Evolutionary conservation across 2,329 filamentous ascomycete genomes (phyloP).

Genomic region (Penicillium sp.): DNA sequence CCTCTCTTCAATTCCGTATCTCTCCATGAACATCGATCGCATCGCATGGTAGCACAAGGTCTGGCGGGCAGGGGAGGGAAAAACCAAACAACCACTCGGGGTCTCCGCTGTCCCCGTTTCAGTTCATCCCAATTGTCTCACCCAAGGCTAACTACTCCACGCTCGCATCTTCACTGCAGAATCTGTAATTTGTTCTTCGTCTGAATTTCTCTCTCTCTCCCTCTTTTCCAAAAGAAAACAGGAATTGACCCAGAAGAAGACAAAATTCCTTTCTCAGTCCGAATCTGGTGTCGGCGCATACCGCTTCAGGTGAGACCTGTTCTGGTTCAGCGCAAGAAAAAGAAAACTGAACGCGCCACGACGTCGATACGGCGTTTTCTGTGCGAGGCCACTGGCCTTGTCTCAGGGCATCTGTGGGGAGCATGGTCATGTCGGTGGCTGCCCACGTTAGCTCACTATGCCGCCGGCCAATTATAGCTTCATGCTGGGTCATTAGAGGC

Average conservation of each 20-base stretch:
- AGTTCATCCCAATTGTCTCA: conserved; percentile 10
- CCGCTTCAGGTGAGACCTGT: conserved; percentile 9
- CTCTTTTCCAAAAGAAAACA: neutral
- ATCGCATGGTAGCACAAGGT: neutral
- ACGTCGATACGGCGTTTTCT: conserved; percentile 7
- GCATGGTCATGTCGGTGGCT: conserved; percentile 7
- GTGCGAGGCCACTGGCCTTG: conserved; percentile 16
- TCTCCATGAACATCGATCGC: neutral
- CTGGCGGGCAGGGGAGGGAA: neutral
- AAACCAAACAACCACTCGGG: neutral
- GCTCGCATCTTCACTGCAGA: neutral
- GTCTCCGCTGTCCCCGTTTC: conserved; percentile 5
- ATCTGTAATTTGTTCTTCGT: neutral
- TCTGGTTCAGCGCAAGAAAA: neutral
- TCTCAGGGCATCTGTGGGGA: conserved; percentile 17
- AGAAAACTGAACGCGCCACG: neutral
- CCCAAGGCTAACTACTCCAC: conserved; percentile 7
- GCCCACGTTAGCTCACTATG: neutral
- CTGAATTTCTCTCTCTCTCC: no score
- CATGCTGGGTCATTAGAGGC: neutral
- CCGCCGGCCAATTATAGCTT: neutral
- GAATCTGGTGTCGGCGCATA: neutral
- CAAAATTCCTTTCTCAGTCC: neutral
- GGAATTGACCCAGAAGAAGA: neutral
- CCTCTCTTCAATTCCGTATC: neutral